phyloP scores from a whole-genome alignment of 2,329 filamentous ascomycete species.

The Microcera coccophila region DNA sequence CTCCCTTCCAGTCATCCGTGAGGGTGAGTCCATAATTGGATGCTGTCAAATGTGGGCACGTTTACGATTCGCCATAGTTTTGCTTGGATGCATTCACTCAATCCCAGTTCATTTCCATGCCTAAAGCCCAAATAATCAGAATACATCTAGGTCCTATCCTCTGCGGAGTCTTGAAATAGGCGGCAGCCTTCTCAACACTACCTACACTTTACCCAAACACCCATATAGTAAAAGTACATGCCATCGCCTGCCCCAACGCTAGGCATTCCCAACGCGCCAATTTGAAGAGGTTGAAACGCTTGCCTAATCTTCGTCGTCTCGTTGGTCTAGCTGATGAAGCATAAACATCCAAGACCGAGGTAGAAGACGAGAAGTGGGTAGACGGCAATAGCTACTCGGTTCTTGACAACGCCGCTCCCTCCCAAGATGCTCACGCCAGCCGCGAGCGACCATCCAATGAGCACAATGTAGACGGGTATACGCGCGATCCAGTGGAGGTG shows the following conservation, averaged over 20 bases:
- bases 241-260: neutral
- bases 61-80: no score
- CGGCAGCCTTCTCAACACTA: no score
- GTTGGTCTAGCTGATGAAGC: conserved; percentile 78
- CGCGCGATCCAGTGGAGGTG: conserved; percentile 73
- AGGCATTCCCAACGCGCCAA: no score
- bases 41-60: no score
- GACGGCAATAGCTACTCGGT: conserved; percentile 87
- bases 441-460: conserved; percentile 89
- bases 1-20: no score
- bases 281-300: conserved; percentile 3
- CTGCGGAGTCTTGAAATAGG: no score
- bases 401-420: conserved; percentile 91
- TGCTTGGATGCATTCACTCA: no score
- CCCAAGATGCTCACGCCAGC: conserved; percentile 94
- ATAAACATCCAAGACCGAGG: conserved; percentile 84
- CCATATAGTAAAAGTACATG: neutral
- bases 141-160: no score
- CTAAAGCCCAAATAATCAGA: no score
- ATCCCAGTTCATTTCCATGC: no score
- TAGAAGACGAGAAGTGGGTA: conserved; percentile 97
- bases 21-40: no score
- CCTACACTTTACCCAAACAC: no score
- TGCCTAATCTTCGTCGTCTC: neutral
- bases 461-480: conserved; percentile 84